These are phyloP conservation scores for Tricholoma hemisulphureum DNA, from an alignment of 768 basidiomycete genomes.

Conservation along the genomic window DNA sequence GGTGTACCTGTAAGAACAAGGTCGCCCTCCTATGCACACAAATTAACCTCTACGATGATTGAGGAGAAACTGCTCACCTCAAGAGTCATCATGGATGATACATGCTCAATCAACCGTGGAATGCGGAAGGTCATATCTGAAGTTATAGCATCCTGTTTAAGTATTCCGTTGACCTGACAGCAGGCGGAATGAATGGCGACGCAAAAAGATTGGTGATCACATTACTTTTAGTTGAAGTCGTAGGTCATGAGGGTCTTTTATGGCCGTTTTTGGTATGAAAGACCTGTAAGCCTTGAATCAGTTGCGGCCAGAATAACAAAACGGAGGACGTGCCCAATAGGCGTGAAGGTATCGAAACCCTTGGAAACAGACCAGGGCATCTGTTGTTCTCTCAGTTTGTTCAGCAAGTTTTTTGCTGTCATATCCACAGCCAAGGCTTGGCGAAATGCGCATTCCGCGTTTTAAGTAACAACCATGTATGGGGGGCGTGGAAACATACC, in stretches of 20 bases:
- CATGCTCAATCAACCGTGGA: slow-evolving; percentile 81
- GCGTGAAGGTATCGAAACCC: slow-evolving; percentile 96
- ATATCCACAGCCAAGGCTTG: slow-evolving; percentile 92
- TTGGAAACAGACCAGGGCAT: slow-evolving; percentile 98
- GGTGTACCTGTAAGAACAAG: slow-evolving; percentile 92
- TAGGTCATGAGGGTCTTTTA: slow-evolving; percentile 75
- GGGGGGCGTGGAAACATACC: slow-evolving; percentile 46
- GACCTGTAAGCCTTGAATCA: slow-evolving; percentile 52
- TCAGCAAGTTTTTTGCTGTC: slow-evolving; percentile 95
- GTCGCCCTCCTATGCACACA: slow-evolving; percentile 70
- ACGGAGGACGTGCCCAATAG: slow-evolving; percentile 62
- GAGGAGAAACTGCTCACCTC: slow-evolving; percentile 63
- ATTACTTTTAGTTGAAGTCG: slow-evolving; percentile 75
- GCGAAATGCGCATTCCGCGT: slow-evolving; percentile 4
- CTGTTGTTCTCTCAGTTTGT: slow-evolving; percentile 86
- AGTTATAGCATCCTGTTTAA: slow-evolving; percentile 85
- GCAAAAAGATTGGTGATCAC: too few species aligned
- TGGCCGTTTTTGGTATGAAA: slow-evolving; percentile 74
- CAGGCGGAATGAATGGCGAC: neutral
- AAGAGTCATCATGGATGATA: slow-evolving; percentile 96
- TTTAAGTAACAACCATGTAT: too few species aligned
- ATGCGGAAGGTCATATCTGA: slow-evolving; percentile 91
- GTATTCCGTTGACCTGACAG: slow-evolving; percentile 72
- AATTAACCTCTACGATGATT: too few species aligned
- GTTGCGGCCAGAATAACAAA: neutral